These are phyloP conservation scores for Staphylotrichum longicolle DNA, from an alignment of 495 filamentous ascomycete species.

Conservation along the genomic window DNA sequence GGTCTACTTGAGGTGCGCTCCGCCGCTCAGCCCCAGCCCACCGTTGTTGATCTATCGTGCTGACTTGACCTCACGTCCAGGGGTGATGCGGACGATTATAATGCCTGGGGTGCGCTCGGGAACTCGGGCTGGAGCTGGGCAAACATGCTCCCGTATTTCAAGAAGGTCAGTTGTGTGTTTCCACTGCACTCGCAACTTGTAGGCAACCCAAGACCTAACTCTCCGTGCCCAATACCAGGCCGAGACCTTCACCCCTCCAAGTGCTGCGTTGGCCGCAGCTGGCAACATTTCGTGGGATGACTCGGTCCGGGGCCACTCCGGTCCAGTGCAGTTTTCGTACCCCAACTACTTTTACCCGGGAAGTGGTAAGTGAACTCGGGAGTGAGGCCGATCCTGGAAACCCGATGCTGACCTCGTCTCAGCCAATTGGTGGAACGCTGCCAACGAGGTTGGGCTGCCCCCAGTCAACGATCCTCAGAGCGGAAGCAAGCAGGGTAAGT, in stretches of 20 bases:
- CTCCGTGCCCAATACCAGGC: slow-evolving; percentile 14
- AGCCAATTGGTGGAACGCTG: slow-evolving; percentile 36
- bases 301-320: slow-evolving; percentile 37
- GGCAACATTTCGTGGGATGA: slow-evolving; percentile 44
- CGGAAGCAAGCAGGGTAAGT: slow-evolving; percentile 34
- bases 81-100: slow-evolving; percentile 50
- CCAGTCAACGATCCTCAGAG: slow-evolving; percentile 38
- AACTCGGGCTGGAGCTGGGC: slow-evolving; percentile 63
- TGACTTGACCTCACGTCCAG: slow-evolving; percentile 11
- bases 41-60: background rate
- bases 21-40: background rate
- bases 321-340: slow-evolving; percentile 43
- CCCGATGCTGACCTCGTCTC: background rate
- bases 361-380: slow-evolving; percentile 6
- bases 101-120: slow-evolving; percentile 58
- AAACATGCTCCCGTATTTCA: slow-evolving; percentile 58
- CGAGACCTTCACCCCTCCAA: slow-evolving; percentile 33
- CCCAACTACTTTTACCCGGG: slow-evolving; percentile 43
- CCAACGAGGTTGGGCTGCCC: slow-evolving; percentile 31
- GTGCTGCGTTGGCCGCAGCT: slow-evolving; percentile 23
- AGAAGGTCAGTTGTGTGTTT: slow-evolving; percentile 37
- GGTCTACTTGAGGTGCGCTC: slow-evolving; percentile 37
- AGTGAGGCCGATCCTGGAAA: background rate
- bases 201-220: background rate
- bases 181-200: no score